Percentiles rank a stretch among this genome's conserved stretches.
These are phyloP conservation scores for Gryganskiella cystojenkinii DNA, from an alignment of 192 early-diverging fungal genomes.

Conservation along the genomic window DNA sequence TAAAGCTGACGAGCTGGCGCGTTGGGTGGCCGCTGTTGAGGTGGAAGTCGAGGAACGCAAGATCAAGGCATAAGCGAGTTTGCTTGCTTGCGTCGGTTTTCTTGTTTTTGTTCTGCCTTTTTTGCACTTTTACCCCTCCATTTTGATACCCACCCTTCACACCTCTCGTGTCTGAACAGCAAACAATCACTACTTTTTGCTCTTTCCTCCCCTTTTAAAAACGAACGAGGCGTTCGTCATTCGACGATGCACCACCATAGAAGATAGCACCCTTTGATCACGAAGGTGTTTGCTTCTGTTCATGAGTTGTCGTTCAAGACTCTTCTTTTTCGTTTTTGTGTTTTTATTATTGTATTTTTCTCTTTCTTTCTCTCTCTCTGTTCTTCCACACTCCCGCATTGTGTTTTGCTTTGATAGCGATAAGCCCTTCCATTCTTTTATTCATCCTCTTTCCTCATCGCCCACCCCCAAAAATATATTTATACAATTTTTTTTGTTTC, in stretches of 20 bases:
- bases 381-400: background rate
- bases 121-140: slow-evolving; percentile 3
- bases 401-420: background rate
- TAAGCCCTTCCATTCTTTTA: no score
- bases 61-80: slow-evolving; percentile 42
- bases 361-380: background rate
- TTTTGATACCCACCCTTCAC: background rate
- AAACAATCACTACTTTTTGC: background rate
- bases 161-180: background rate
- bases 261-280: no score
- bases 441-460: no score
- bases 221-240: no score
- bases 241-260: no score
- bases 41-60: slow-evolving; percentile 55
- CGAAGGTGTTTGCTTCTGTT: no score
- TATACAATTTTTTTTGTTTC: no score
- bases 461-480: no score
- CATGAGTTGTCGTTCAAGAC: background rate
- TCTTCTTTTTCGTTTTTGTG: background rate
- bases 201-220: no score
- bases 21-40: slow-evolving; percentile 56
- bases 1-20: slow-evolving; percentile 66
- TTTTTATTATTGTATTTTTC: slow-evolving; percentile 1
- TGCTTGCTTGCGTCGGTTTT: background rate
- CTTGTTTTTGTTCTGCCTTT: background rate